Percentiles rank a stretch among this genome's conserved stretches.
These are phyloP conservation scores for Geotrichum armillariae DNA, from an alignment of 1,139 yeast species.

Conservation along the genomic window DNA sequence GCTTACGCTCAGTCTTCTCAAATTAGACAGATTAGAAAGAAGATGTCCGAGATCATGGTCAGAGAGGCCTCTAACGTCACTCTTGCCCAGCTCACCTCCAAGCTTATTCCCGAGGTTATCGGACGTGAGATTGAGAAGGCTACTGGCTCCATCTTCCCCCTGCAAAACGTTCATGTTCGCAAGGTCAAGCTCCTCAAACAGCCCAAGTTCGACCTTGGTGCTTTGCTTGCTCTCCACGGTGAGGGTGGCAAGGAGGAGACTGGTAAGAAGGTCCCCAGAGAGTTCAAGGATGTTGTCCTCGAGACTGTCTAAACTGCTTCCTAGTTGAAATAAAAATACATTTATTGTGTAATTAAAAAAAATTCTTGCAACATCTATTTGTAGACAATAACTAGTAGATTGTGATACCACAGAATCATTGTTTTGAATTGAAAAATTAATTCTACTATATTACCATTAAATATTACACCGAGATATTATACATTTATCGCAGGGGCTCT, in stretches of 20 bases:
- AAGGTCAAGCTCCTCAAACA: conserved; percentile 89
- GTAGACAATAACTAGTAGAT: no score
- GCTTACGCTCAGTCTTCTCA: conserved; percentile 89
- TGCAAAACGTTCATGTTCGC: conserved; percentile 90
- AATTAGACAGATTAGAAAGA: conserved; percentile 84
- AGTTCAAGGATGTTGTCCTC: conserved; percentile 90
- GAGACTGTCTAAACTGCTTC: conserved; percentile 62
- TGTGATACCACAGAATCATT: no score
- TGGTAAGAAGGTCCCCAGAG: conserved; percentile 85
- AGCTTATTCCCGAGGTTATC: conserved; percentile 88
- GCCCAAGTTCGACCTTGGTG: conserved; percentile 89
- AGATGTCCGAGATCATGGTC: conserved; percentile 81
- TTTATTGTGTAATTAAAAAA: neutral
- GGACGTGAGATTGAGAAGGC: conserved; percentile 90
- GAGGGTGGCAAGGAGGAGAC: conserved; percentile 77
- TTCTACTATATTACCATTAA: neutral
- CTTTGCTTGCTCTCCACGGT: conserved; percentile 88
- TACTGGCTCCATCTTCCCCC: conserved; percentile 80
- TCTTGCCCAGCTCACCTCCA: conserved; percentile 82
- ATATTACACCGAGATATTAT: neutral
- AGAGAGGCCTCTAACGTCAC: conserved; percentile 84
- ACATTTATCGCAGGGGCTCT: conserved; percentile 15
- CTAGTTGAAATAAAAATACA: neutral
- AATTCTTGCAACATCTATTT: no score
- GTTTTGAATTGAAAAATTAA: neutral